Evolutionary conservation across 78 protist species (phyloP).

Genomic region (Capsaspora owczarzaki): DNA sequence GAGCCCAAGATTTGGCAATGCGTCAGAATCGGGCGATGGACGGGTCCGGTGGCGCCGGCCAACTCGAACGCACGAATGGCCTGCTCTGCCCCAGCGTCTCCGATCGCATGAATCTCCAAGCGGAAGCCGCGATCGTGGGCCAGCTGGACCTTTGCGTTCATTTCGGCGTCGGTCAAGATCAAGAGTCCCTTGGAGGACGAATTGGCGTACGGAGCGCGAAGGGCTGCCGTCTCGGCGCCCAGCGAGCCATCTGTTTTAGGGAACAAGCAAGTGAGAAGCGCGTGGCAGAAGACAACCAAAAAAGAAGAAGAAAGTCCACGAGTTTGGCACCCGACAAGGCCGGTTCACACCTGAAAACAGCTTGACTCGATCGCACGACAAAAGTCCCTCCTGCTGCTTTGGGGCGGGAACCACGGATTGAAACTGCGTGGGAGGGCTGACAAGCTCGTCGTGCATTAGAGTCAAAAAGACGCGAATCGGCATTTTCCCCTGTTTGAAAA

Average conservation of each 20-base stretch:
- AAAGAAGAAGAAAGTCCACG: too few relatives aligned
- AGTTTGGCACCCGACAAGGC: too few relatives aligned
- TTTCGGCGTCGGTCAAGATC: not conserved
- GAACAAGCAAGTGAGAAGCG: too few relatives aligned
- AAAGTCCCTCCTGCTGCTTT: not conserved
- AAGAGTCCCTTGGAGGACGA: not conserved
- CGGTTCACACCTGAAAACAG: too few relatives aligned
- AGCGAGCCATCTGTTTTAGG: not conserved
- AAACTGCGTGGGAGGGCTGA: too few relatives aligned
- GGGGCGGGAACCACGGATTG: too few relatives aligned
- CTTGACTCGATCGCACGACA: not conserved
- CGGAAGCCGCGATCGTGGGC: not conserved
- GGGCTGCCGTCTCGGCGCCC: not conserved
- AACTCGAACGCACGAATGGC: not conserved
- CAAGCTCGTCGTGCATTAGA: too few relatives aligned
- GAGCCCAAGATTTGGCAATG: not conserved
- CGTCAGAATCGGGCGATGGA: not conserved
- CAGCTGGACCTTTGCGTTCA: not conserved
- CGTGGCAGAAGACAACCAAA: too few relatives aligned
- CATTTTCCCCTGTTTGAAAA: too few relatives aligned
- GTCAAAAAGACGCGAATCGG: not conserved
- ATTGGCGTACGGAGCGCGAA: not conserved
- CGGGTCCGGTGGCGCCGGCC: not conserved
- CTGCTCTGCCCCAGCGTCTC: not conserved
- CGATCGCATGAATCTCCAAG: not conserved